Percentiles rank a stretch among this genome's conserved stretches.
phyloP scores from a whole-genome alignment of 176 grass and related monocot genomes.

The Metroxylon sagu region DNA sequence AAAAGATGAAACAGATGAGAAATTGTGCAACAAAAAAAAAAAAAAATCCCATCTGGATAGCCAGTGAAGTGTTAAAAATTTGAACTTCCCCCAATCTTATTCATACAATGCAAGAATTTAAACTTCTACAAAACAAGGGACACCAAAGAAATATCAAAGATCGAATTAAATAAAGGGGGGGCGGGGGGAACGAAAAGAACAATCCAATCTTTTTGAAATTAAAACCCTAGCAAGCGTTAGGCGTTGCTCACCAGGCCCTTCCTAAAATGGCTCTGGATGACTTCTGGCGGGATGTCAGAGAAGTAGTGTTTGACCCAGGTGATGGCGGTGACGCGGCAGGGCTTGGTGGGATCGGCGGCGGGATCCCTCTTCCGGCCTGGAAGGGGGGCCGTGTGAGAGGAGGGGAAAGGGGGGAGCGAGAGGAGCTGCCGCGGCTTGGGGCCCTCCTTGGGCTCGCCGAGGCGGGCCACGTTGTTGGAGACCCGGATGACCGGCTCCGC shows the following conservation, averaged over 20 bases:
- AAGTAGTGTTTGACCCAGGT: conserved; percentile 87
- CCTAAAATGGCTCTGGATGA: conserved; percentile 60
- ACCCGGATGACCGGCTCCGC: conserved; percentile 40
- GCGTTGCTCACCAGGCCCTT: conserved; percentile 35
- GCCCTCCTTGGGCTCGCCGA: conserved; percentile 51
- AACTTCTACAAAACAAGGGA: too few species aligned
- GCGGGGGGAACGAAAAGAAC: too few species aligned
- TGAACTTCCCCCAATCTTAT: too few species aligned
- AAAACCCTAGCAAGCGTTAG: not conserved
- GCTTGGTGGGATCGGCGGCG: not conserved
- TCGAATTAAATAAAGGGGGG: too few species aligned
- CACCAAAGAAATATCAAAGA: too few species aligned
- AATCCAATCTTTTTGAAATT: not conserved
- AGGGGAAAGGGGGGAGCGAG: conserved; percentile 50
- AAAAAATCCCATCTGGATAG: too few species aligned
- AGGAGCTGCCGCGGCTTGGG: conserved; percentile 75
- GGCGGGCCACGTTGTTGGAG: conserved; percentile 45
- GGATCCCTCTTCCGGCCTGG: conserved; percentile 38
- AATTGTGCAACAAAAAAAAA: too few species aligned
- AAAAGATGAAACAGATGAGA: too few species aligned
- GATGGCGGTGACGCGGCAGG: conserved; percentile 42
- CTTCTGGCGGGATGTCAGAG: conserved; percentile 48
- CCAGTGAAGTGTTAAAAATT: too few species aligned
- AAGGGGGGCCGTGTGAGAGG: conserved; percentile 37
- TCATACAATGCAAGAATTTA: too few species aligned